These are phyloP conservation scores for Oropetium thomaeum DNA, from an alignment of 176 grass and related monocot species.

Conservation along the genomic window DNA sequence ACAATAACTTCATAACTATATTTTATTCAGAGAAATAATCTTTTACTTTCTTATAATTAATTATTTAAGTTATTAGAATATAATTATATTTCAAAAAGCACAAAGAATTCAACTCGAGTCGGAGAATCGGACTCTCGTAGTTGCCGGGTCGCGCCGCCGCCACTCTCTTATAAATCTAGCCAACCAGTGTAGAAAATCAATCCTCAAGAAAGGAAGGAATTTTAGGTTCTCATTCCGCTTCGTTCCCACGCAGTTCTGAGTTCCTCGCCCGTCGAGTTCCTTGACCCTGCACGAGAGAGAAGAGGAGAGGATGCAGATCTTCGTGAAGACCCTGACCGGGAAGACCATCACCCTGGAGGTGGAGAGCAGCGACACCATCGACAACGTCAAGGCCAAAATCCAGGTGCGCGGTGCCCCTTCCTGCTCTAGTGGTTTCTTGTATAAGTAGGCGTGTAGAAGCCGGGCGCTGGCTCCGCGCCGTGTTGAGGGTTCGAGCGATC, in stretches of 20 bases:
- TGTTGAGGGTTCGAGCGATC: slow-evolving; percentile 21
- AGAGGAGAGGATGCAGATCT: slow-evolving; percentile 50
- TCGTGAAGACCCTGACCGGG: slow-evolving; percentile 81
- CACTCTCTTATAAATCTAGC: background rate
- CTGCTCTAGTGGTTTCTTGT: background rate
- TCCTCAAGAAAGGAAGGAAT: background rate
- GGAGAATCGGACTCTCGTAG: no score
- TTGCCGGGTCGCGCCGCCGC: background rate
- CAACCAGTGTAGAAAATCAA: background rate
- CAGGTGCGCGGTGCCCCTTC: slow-evolving; percentile 33
- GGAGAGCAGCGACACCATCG: slow-evolving; percentile 96
- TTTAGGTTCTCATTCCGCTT: background rate
- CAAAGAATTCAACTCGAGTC: slow-evolving; percentile 10
- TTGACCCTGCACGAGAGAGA: background rate
- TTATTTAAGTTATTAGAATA: background rate
- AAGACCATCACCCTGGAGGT: slow-evolving; percentile 96
- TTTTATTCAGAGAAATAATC: background rate
- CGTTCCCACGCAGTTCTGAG: slow-evolving; percentile 9
- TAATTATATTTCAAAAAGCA: background rate
- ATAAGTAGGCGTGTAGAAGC: background rate
- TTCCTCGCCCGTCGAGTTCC: background rate
- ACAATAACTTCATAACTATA: no score
- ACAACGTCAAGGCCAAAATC: slow-evolving; percentile 91
- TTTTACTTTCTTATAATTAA: background rate
- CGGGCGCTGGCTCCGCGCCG: background rate